phyloP scores from a whole-genome alignment of 2,329 filamentous ascomycete species.

The Botryotinia narcissicola region DNA sequence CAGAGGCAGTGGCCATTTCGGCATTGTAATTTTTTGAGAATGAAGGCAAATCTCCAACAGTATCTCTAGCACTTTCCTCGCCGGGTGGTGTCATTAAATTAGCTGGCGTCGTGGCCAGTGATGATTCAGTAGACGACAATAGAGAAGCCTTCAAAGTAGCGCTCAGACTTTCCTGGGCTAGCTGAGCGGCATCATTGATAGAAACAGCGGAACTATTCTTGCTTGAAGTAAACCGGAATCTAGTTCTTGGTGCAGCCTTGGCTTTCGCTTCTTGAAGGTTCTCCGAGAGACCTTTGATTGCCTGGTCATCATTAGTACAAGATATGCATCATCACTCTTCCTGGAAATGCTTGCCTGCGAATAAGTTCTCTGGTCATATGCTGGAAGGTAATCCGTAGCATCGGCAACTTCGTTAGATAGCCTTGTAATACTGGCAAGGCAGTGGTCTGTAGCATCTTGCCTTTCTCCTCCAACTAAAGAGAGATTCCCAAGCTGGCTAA shows the following conservation, averaged over 20 bases:
- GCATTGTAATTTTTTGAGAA: constrained; percentile 55
- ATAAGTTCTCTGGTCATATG: constrained; percentile 87
- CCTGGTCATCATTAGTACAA: constrained; percentile 45
- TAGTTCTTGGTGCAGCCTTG: constrained; percentile 68
- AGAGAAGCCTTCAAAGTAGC: constrained; percentile 35
- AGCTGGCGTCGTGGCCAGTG: constrained; percentile 41
- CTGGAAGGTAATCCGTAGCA: constrained; percentile 75
- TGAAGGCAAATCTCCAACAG: constrained; percentile 42
- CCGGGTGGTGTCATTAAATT: constrained; percentile 32
- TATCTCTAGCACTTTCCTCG: constrained; percentile 37
- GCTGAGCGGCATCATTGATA: constrained; percentile 53
- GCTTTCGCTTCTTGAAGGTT: constrained; percentile 70
- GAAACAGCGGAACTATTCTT: constrained; percentile 56
- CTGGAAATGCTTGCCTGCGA: constrained; percentile 57
- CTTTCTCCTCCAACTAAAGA: constrained; percentile 69
- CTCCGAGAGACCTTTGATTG: constrained; percentile 77
- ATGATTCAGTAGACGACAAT: constrained; percentile 42
- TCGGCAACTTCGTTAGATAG: constrained; percentile 84
- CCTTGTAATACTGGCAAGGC: constrained; percentile 73
- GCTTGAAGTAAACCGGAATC: constrained; percentile 76
- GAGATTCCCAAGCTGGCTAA: constrained; percentile 63
- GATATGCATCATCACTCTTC: neutral
- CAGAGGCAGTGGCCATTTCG: constrained; percentile 45
- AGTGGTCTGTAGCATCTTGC: constrained; percentile 75
- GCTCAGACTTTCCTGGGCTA: constrained; percentile 48